Percentiles rank a stretch among this genome's conserved stretches.
Conservation (phyloP, 805 yeast genomes). For the Kuraishia hungarica region DNA sequence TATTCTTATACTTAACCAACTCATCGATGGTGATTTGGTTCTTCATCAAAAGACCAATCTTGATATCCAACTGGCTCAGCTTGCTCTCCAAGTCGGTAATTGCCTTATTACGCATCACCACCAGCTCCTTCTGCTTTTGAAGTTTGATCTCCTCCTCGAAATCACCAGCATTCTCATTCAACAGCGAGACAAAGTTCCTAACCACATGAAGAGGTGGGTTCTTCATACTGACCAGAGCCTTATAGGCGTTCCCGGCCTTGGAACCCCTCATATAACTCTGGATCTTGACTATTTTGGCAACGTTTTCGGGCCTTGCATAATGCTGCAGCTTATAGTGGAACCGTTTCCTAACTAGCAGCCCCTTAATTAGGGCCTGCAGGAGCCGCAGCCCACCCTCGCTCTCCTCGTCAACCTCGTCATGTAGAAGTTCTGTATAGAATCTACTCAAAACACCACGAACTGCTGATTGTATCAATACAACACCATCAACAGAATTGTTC, state of each 20-base stretch:
- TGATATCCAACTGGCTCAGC: slow-evolving; percentile 69
- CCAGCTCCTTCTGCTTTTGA: slow-evolving; percentile 57
- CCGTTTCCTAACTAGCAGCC: slow-evolving; percentile 29
- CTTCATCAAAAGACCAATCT: slow-evolving; percentile 67
- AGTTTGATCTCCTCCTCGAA: slow-evolving; percentile 67
- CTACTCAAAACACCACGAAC: slow-evolving; percentile 59
- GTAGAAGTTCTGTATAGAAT: slow-evolving; percentile 42
- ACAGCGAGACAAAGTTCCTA: slow-evolving; percentile 63
- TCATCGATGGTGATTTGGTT: slow-evolving; percentile 77
- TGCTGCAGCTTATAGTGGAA: slow-evolving; percentile 27
- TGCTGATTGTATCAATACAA: slow-evolving; percentile 43
- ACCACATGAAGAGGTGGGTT: slow-evolving; percentile 78
- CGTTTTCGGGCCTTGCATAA: slow-evolving; percentile 41
- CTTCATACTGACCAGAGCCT: slow-evolving; percentile 53
- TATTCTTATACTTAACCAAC: slow-evolving; percentile 31
- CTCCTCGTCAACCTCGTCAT: slow-evolving; percentile 40
- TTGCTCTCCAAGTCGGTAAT: slow-evolving; percentile 69
- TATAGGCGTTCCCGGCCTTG: slow-evolving; percentile 65
- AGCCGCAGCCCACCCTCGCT: slow-evolving; percentile 27
- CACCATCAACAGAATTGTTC: slow-evolving; percentile 13
- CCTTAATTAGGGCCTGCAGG: slow-evolving; percentile 52
- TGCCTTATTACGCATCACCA: slow-evolving; percentile 58
- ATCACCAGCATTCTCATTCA: slow-evolving; percentile 67
- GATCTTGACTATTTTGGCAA: slow-evolving; percentile 54
- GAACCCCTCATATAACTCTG: slow-evolving; percentile 69